Conservation (phyloP, 805 yeast species). For the Cyberlindnera euphorbiiphila region DNA sequence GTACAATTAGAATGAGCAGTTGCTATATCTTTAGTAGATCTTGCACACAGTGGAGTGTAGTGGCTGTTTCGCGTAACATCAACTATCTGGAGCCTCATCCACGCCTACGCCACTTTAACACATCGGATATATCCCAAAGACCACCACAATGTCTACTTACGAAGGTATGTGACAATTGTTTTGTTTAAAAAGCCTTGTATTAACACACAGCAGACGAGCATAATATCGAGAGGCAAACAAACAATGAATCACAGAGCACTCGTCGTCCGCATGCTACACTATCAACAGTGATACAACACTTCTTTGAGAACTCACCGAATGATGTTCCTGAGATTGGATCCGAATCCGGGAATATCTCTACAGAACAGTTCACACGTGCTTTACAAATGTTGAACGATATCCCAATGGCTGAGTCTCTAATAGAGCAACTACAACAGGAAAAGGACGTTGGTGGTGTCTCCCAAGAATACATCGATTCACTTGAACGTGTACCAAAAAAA, state of each 20-base stretch:
- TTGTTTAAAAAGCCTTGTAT: too few species aligned
- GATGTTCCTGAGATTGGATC: too few species aligned
- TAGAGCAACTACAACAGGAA: conserved; percentile 23
- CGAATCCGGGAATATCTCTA: conserved; percentile 1
- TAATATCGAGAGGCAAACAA: conserved; percentile 12
- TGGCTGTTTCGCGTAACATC: too few species aligned
- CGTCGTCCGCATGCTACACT: conserved; percentile 22
- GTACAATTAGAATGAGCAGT: not conserved
- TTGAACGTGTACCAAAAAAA: conserved; percentile 63
- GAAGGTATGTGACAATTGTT: conserved; percentile 27
- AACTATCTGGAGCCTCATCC: too few species aligned
- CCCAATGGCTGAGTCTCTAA: conserved; percentile 24
- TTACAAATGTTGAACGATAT: conserved; percentile 17
- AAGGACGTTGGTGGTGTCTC: conserved; percentile 49
- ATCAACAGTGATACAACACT: conserved; percentile 11
- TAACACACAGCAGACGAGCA: conserved; percentile 34
- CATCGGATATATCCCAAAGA: not conserved
- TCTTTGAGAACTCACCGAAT: conserved; percentile 22
- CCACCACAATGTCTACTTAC: conserved; percentile 29
- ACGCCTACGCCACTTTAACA: too few species aligned
- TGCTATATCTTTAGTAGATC: not conserved
- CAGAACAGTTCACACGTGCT: conserved; percentile 19
- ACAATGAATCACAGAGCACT: conserved; percentile 1
- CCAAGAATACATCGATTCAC: conserved; percentile 66
- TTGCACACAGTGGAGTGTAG: too few species aligned